A percentile compares a stretch with the other conserved stretches of the same genome.
Evolutionary conservation across 805 yeast genomes (phyloP).

Genomic region (Starmera amethionina): DNA sequence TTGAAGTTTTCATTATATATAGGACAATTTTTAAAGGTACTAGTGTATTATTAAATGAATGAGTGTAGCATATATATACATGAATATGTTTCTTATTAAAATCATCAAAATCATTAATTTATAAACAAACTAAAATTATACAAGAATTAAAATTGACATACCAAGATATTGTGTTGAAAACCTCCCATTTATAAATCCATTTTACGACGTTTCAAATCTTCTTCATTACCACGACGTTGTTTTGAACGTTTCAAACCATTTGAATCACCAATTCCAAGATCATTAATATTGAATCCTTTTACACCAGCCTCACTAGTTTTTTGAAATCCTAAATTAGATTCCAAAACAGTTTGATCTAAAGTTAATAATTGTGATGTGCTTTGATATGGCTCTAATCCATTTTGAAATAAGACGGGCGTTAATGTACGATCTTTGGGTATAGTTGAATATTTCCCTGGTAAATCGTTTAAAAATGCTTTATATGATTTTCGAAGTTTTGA

Average conservation of each 20-base stretch:
- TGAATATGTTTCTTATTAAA: too few species aligned
- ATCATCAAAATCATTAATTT: neutral
- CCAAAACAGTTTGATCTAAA: slow-evolving; percentile 38
- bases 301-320: slow-evolving; percentile 60
- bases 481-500: slow-evolving; percentile 90
- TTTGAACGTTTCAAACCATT: slow-evolving; percentile 24
- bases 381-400: slow-evolving; percentile 12
- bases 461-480: slow-evolving; percentile 81
- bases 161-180: too few species aligned
- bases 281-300: slow-evolving; percentile 65
- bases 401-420: slow-evolving; percentile 27
- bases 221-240: slow-evolving; percentile 24
- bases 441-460: slow-evolving; percentile 64
- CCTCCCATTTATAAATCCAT: too few species aligned
- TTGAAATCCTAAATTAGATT: slow-evolving; percentile 46
- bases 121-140: too few species aligned
- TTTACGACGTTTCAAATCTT: slow-evolving; percentile 16
- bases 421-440: slow-evolving; percentile 41
- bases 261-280: slow-evolving; percentile 50
- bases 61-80: too few species aligned
- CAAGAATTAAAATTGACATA: too few species aligned
- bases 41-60: too few species aligned
- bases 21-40: too few species aligned
- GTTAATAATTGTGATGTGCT: too few species aligned
- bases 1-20: too few species aligned